These are phyloP conservation scores for Heliamphora ciliata DNA, from an alignment of 179 eudicot species.

Conservation along the genomic window DNA sequence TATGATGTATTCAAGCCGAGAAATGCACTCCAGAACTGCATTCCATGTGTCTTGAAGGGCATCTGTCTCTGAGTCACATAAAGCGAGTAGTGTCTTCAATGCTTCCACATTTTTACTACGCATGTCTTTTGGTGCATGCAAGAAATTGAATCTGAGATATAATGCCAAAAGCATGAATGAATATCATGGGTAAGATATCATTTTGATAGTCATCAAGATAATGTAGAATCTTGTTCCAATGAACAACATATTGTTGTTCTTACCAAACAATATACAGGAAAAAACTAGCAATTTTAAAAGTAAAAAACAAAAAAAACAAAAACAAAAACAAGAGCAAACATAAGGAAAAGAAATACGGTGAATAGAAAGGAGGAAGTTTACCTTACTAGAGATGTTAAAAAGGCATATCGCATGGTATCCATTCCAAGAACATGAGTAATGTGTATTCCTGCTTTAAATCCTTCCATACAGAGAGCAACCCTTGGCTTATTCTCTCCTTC, in stretches of 20 bases:
- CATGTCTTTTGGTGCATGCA: slow-evolving; percentile 98
- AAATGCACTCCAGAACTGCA: slow-evolving; percentile 88
- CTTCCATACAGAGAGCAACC: slow-evolving; percentile 89
- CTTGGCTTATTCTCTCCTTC: slow-evolving; percentile 91
- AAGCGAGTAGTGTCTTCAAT: slow-evolving; percentile 60
- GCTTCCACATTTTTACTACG: slow-evolving; percentile 97
- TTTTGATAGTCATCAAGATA: not conserved
- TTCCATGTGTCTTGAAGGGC: slow-evolving; percentile 95
- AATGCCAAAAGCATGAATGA: slow-evolving; percentile 1
- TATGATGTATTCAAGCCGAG: slow-evolving; percentile 78
- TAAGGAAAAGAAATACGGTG: not conserved
- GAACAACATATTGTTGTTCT: not conserved
- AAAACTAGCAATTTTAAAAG: not conserved
- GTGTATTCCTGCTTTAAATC: slow-evolving; percentile 88
- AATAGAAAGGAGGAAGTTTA: slow-evolving; percentile 22
- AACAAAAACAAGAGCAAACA: not conserved
- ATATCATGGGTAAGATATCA: not conserved
- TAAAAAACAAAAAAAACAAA: not conserved
- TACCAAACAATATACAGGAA: not conserved
- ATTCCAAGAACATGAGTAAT: slow-evolving; percentile 85
- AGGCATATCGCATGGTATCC: slow-evolving; percentile 99
- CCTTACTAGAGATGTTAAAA: slow-evolving; percentile 86
- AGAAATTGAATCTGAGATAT: slow-evolving; percentile 68
- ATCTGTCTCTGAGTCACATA: slow-evolving; percentile 69
- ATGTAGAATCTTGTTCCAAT: not conserved